Base-by-base conservation (phyloP, 1,284 basidiomycete species). In the Crucibulum cyathiforme region DNA sequence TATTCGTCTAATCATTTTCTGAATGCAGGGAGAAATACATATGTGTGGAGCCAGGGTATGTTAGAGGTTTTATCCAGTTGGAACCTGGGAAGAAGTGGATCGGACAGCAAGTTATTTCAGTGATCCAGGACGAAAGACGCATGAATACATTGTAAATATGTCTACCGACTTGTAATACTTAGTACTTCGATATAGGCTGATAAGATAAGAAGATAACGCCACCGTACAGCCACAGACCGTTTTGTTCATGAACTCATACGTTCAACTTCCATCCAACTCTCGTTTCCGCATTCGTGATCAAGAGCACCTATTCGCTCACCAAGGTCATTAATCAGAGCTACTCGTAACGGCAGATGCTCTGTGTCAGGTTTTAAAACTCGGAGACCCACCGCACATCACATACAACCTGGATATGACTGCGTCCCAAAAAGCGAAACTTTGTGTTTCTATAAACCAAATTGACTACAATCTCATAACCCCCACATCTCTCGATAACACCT, bases 1-100 rank as follows among this genome's bases (percentile, higher is more conserved):
- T 54, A 15, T 60, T 61, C 39, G 59, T 41, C 37, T 24, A 17
- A 60, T n/a, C 2, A 31, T 13, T 48, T 35, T 58, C 12, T 17
- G 17, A 60, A 17, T 35, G 15, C 58, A 95, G 90, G 93, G 86
- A 93, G 64, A 83, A 77, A 58, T 96, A 87, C 69, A 83, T 95
- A 39, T 96, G 94, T 65, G 87, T 95, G 54, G 94, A 97, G 76
- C 95, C 95, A 8, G 95, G 95, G 24, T 85, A 85, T 73, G 94
- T 94, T 3, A 77, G 84, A 49, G 89, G 90, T 10, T 93, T 86
- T 68, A 83, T 82, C 13, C 74, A 73, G 56, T 71, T 95, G 24
- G 80, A 80, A 45, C 80, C 89, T 2, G 89, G 89, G 17, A 77
- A 86, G 70, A 85, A 83, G 46, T 95, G 93, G 90, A 76, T 86